These are phyloP conservation scores for Solanum piurae DNA, from an alignment of 257 asterid species.

Conservation along the genomic window DNA sequence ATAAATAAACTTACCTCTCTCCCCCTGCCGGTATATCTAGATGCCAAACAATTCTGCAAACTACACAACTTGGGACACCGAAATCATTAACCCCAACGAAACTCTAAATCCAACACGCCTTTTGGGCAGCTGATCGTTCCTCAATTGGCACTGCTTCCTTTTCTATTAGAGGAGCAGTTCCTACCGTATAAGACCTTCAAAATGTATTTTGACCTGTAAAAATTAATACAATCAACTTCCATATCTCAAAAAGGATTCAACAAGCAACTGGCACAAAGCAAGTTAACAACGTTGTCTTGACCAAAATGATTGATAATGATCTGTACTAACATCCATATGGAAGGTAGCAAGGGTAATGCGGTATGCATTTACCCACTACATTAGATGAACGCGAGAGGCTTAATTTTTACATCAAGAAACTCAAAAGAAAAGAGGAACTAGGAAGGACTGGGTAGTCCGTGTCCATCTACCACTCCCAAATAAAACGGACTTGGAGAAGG, in stretches of 20 bases:
- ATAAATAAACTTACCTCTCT: neutral
- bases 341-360: neutral
- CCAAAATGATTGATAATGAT: neutral
- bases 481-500: neutral
- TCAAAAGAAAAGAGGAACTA: neutral
- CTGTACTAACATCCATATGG: neutral
- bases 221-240: neutral
- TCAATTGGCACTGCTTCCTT: neutral
- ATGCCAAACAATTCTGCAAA: neutral
- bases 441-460: neutral
- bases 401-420: conserved; percentile 10
- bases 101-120: neutral
- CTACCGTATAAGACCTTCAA: neutral
- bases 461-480: conserved; percentile 6
- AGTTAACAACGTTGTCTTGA: neutral
- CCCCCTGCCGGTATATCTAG: neutral
- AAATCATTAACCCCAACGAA: neutral
- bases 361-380: neutral
- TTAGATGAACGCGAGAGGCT: neutral
- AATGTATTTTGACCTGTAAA: neutral
- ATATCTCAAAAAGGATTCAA: neutral
- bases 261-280: neutral
- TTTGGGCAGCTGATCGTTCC: neutral
- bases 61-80: neutral
- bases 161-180: neutral